phyloP scores from a whole-genome alignment of 148 eudicot species.

The Heliamphora exappendiculata region DNA sequence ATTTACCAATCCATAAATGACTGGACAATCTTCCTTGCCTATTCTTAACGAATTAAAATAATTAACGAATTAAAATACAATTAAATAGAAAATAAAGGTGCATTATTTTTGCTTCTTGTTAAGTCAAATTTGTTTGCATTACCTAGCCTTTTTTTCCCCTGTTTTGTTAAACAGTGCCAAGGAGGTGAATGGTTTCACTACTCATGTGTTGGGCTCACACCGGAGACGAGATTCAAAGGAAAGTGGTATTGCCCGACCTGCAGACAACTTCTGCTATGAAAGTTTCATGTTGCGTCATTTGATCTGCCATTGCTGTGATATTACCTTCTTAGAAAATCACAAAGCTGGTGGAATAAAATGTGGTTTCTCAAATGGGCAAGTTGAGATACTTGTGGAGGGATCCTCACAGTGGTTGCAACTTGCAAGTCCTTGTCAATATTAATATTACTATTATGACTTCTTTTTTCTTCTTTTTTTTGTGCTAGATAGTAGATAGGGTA shows the following conservation, averaged over 20 bases:
- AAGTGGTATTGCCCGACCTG: conserved; percentile 99
- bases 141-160: not conserved
- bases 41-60: no score
- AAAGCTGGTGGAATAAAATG: not conserved
- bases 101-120: not conserved
- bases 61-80: not conserved
- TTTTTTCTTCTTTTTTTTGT: not conserved
- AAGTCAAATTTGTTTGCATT: not conserved
- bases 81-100: not conserved
- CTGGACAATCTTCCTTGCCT: not conserved
- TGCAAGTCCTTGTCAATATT: not conserved
- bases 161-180: conserved; percentile 73
- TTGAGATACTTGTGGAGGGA: not conserved
- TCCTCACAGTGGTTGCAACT: not conserved
- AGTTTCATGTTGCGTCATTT: not conserved
- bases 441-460: no score
- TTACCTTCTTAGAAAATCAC: not conserved
- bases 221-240: conserved; percentile 50
- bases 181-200: conserved; percentile 98
- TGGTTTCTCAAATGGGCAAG: not conserved
- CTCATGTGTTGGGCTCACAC: conserved; percentile 12
- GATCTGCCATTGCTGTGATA: not conserved
- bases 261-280: conserved; percentile 41
- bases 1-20: not conserved
- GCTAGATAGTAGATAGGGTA: no score